A percentile compares a stretch with the other conserved stretches of the same genome.
phyloP scores from a whole-genome alignment of 2,329 filamentous ascomycete genomes.

The Colletotrichum camelliae region DNA sequence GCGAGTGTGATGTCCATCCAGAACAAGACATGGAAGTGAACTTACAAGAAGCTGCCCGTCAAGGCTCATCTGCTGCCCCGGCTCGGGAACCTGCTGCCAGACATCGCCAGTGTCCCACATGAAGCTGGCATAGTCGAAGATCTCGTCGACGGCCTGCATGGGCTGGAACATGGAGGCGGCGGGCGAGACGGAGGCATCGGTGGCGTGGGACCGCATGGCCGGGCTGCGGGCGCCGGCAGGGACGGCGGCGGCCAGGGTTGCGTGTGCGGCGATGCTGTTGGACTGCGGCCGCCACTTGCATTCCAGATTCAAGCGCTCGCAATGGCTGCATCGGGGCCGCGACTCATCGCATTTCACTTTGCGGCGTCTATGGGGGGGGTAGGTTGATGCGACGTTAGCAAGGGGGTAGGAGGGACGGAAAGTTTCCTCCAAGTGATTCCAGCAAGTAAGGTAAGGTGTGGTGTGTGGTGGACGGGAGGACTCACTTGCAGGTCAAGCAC shows the following conservation, averaged over 20 bases:
- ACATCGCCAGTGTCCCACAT: conserved; percentile 49
- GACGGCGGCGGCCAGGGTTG: conserved; percentile 24
- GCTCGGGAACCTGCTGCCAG: conserved; percentile 34
- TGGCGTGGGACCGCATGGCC: conserved; percentile 27
- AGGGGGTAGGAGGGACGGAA: not conserved
- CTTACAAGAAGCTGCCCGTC: conserved; percentile 1
- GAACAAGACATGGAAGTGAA: not conserved
- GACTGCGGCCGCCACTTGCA: conserved; percentile 52
- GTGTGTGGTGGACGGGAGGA: not conserved
- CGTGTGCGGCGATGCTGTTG: conserved; percentile 17
- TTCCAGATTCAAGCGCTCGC: conserved; percentile 56
- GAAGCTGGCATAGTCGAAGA: conserved; percentile 54
- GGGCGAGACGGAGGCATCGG: conserved; percentile 30
- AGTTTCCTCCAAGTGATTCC: not conserved
- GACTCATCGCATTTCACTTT: conserved; percentile 62
- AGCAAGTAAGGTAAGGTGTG: not conserved
- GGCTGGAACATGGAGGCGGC: conserved; percentile 29
- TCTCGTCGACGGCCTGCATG: conserved; percentile 41
- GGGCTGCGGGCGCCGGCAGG: conserved; percentile 25
- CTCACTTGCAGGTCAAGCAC: conserved; percentile 53
- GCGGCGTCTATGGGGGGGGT: conserved; percentile 41
- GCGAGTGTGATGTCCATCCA: not conserved
- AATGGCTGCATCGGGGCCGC: conserved; percentile 57
- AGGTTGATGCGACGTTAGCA: not conserved
- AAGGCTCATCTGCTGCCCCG: conserved; percentile 4